Evolutionary conservation across 1,284 basidiomycete species (phyloP), one percentile per base, ranked within the genome.

Genomic region (Cutaneotrichosporon sp.): DNA sequence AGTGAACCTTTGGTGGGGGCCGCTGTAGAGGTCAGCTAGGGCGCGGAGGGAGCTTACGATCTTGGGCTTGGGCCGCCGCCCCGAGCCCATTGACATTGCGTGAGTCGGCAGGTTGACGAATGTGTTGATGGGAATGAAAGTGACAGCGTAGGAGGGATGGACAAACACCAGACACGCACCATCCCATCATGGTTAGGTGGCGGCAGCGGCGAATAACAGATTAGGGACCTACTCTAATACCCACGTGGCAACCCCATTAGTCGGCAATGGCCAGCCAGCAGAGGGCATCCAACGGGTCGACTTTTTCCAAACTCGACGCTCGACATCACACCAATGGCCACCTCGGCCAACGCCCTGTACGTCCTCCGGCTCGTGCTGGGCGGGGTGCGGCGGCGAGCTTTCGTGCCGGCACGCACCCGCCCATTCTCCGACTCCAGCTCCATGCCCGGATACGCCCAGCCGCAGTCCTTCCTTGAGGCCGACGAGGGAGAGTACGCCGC

Each of bases 21-120:
- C 78, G 66, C 78, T 80, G 68, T 38, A 11, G 30, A 52, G 10
- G 58, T 64, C 46, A 68, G 65, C 63, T 8, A 18, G 36, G 5
- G 21, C 58, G 36, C n/a, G 26, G 49, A 9, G 49, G 16, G 11
- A 13, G 30, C 77, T 68, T 56, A 79, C 78, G 52, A 80, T 76
- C 63, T 76, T 78, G 22, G 77, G 75, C 66, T 77, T 78, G 49
- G 77, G 75, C 60, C 76, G 64, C 30, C 72, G 63, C 31, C 75
- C 71, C 30, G 75, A 66, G 51, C 73, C 73, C 67, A 73, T 70
- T 26, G 72, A 74, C 72, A 75, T 73, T 21, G 75, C 70, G 74
- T 56, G 55, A 26, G 40, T 61, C 22, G 50, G 51, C 26, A 53
- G 30, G 18, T 30, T 53, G 31, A 53, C 13, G 31, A 32, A 4